Evolutionary conservation across 495 filamentous ascomycete genomes (phyloP), one percentile per base, ranked within the genome.

Genomic region (Penicillium goetzii): DNA sequence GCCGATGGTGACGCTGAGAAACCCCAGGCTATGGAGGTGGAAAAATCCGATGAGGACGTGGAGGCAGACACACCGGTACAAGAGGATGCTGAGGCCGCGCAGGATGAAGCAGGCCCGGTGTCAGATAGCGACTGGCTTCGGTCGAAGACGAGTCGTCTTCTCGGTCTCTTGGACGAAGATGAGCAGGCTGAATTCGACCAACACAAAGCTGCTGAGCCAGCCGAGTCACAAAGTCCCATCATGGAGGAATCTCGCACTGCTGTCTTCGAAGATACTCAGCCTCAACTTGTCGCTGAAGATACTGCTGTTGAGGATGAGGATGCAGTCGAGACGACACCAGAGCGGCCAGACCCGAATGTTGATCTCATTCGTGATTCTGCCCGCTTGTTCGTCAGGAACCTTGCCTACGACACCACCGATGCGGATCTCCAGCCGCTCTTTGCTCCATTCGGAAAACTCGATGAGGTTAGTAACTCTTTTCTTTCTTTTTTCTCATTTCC

Each of bases 91-190:
- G 61, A 59, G 38, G 49, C 62, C 43, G 62, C 32, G 10, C 11
- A 60, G 56, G 65, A 34, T 9, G 60, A 76, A 17, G 58, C 67
- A 47, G 68, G 67, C 34, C 72, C 76, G 21, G 67, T 74, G 36
- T 76, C 76, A 12, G 96, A 99, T 72, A 84, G 86, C 50, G 95
- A 99, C 72, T 99, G 95, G 95, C 81, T 97, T 54, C 88, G 95
- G 43, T 96, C 91, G 43, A 89, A 91, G 65, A 97, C 93, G n/a
- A 97, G 88, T 73, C 86, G 96, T 65, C 76, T 97, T 51, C 82
- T 98, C 38, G 96, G 92, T 70, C 78, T 98, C 23, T 80, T 91
- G 23, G 92, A 94, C 69, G 87, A 91, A 33, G 85, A 88, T 56
- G 79, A 84, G 56, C 73, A 77, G 41, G 72, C 72, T 32, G 78